Conservation (phyloP, 2,329 filamentous ascomycete species). For the Albifimbria verrucaria region DNA sequence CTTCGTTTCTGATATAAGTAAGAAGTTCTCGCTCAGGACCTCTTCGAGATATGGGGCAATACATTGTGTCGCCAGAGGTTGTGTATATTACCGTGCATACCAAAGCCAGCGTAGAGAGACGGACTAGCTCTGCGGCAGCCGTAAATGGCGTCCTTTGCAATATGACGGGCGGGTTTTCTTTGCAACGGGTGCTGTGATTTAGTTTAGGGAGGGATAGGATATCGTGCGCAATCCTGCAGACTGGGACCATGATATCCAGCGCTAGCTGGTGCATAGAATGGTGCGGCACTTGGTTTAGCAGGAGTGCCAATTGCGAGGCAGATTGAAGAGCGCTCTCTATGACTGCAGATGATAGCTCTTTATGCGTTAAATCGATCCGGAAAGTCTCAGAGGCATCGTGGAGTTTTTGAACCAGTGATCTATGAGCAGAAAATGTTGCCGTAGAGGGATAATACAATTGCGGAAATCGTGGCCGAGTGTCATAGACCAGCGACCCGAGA, state of each 20-base stretch:
- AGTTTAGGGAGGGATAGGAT: slow-evolving; percentile 8
- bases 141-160: neutral
- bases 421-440: neutral
- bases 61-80: slow-evolving; percentile 10
- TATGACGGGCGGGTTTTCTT: neutral
- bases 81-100: slow-evolving; percentile 9
- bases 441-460: neutral
- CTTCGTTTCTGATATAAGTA: neutral
- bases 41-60: slow-evolving; percentile 3
- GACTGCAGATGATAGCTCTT: neutral
- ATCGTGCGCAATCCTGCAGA: slow-evolving; percentile 9
- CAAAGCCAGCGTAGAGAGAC: slow-evolving; percentile 7
- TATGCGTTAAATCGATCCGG: neutral
- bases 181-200: neutral
- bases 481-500: slow-evolving; percentile 12
- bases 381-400: neutral
- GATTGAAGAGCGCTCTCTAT: slow-evolving; percentile 5
- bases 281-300: slow-evolving; percentile 9
- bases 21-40: neutral
- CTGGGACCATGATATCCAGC: slow-evolving; percentile 10
- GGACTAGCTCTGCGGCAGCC: slow-evolving; percentile 12
- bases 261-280: neutral
- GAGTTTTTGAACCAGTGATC: neutral
- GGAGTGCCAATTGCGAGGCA: neutral
- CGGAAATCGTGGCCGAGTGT: slow-evolving; percentile 10